These are phyloP conservation scores for Colletotrichum sojae DNA, from an alignment of 2,329 filamentous ascomycete species.

Conservation along the genomic window DNA sequence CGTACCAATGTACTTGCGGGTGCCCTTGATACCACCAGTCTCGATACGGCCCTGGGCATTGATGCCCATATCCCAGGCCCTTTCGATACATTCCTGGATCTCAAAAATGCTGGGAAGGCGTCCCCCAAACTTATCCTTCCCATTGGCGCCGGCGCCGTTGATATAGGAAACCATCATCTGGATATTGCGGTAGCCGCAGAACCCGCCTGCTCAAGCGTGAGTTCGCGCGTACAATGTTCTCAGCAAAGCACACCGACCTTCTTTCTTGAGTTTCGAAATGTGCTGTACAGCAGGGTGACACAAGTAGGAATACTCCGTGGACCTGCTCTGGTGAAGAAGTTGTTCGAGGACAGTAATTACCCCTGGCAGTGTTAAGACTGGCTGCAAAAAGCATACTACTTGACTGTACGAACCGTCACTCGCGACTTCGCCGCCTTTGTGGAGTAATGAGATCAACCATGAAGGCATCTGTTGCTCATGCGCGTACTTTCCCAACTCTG, in stretches of 20 bases:
- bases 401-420: conserved; percentile 60
- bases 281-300: conserved; percentile 84
- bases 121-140: conserved; percentile 71
- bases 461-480: conserved; percentile 82
- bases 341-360: conserved; percentile 74
- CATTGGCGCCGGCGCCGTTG: conserved; percentile 68
- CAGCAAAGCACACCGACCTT: conserved; percentile 63
- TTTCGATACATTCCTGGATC: conserved; percentile 89
- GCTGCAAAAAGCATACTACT: conserved; percentile 24
- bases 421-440: conserved; percentile 69
- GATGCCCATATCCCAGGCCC: conserved; percentile 89
- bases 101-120: conserved; percentile 82
- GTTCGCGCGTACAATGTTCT: neutral
- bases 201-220: conserved; percentile 73
- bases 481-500: conserved; percentile 79
- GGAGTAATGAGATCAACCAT: conserved; percentile 75
- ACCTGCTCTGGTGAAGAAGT: conserved; percentile 74
- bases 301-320: conserved; percentile 80
- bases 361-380: conserved; percentile 62
- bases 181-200: conserved; percentile 96
- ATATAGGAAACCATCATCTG: conserved; percentile 92
- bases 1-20: conserved; percentile 95
- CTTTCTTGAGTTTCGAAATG: conserved; percentile 83
- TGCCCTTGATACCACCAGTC: conserved; percentile 89
- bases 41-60: conserved; percentile 81